Percentiles rank a stretch among this genome's conserved stretches.
These are phyloP conservation scores for Aethionema arabicum DNA, from an alignment of 345 rosid genomes.

Conservation along the genomic window DNA sequence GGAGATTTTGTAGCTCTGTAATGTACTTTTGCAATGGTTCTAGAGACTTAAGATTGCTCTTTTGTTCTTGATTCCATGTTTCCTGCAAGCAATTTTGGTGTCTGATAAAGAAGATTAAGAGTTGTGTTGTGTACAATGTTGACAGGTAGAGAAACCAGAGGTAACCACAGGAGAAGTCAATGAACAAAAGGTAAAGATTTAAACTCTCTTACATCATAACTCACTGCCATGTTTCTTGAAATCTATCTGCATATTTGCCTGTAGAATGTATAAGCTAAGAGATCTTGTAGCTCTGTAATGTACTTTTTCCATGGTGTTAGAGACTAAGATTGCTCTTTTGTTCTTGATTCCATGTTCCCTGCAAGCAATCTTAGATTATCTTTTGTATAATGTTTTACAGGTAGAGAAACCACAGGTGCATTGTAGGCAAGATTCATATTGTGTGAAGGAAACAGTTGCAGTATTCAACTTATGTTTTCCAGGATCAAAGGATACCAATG, in stretches of 20 bases:
- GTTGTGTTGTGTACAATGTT: too few relatives aligned
- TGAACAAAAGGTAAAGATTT: conserved; percentile 49
- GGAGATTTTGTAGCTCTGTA: conserved; percentile 7
- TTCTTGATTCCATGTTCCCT: conserved; percentile 4
- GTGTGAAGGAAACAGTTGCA: conserved; percentile 50
- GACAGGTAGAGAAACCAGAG: too few relatives aligned
- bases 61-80: conserved; percentile 2
- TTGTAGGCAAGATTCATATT: conserved; percentile 59
- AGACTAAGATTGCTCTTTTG: background rate
- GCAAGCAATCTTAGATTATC: background rate
- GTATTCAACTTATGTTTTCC: conserved; percentile 46
- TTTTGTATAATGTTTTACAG: conserved; percentile 44
- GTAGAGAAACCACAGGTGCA: conserved; percentile 54
- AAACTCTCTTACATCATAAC: too few relatives aligned
- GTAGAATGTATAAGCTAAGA: background rate
- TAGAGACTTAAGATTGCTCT: conserved; percentile 13
- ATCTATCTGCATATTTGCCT: too few relatives aligned
- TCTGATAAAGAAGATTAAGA: conserved; percentile 20
- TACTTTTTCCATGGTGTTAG: conserved; percentile 4
- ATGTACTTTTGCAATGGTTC: conserved; percentile 6
- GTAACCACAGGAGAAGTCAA: conserved; percentile 50
- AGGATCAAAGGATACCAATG: conserved; percentile 44
- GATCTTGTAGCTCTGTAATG: background rate
- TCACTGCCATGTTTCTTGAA: background rate
- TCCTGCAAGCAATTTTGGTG: conserved; percentile 6